Evolutionary conservation across 345 rosid species (phyloP), one percentile per base, ranked within the genome.

Genomic region (Atalantia buxifolia): DNA sequence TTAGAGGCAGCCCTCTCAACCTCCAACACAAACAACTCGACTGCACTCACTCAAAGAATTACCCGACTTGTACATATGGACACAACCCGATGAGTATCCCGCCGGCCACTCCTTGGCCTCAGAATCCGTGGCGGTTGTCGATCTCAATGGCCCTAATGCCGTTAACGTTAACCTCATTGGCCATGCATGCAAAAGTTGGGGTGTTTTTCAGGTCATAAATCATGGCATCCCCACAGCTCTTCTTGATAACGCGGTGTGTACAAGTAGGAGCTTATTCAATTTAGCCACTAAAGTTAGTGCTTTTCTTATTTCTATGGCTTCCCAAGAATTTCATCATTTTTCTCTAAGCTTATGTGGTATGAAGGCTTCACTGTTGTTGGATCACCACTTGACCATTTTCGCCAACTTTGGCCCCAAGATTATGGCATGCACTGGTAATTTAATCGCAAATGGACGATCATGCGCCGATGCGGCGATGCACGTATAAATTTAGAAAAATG

Each of bases 341-440:
- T 96, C 76, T 81, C 90, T 7, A 96, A 96, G 89, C 87, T 83
- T 68, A 90, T 96, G 97, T 96, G 99, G 99, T 94, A 95, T 18
- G 98, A 96, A 78, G 98, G 99, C 7, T 96, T 94, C 89, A 94
- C 99, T 67, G 77, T 96, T 28, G 75, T 83, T 30, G 98, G 94
- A 56, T 89, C 98, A 12, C 97, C 97, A 0, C 67, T 81, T 30
- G 92, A 92, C 14, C 93, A 96, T 73, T 93, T 93, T 42, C 85
- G 86, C 74, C 89, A 85, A 80, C 94, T 96, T 67, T 96, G 99
- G 99, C 98, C 98, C 18, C 85, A 74, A 24, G 90, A 89, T 81
- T 80, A 82, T 87, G 61, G 35, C 82, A 50, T 78, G 60, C 82
- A 89, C 90, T 88, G 98, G 99, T 96, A 74, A 57, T n/a, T 56